Conservation (phyloP, 2,329 filamentous ascomycete species). For the Penicillium sp. region DNA sequence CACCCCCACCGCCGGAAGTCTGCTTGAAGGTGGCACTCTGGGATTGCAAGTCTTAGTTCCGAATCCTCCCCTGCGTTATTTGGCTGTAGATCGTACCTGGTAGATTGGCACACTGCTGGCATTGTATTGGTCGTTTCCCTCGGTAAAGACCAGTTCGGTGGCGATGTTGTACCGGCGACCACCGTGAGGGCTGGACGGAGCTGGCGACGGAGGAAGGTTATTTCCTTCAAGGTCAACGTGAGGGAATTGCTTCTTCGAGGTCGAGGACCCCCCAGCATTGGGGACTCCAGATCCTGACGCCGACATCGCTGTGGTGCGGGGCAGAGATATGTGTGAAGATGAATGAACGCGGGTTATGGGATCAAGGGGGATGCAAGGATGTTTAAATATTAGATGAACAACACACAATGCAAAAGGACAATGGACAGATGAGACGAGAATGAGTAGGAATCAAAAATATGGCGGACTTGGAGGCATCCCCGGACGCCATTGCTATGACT, state of each 20-base stretch:
- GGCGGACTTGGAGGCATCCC: constrained; percentile 5
- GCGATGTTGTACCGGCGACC: constrained; percentile 89
- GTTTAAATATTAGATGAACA: background rate
- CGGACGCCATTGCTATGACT: constrained; percentile 18
- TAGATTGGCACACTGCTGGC: constrained; percentile 96
- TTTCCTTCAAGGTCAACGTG: constrained; percentile 78
- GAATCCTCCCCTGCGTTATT: background rate
- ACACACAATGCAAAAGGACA: background rate
- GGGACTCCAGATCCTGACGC: constrained; percentile 32
- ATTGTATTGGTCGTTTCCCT: constrained; percentile 95
- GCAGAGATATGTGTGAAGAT: constrained; percentile 10
- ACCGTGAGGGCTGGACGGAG: constrained; percentile 83
- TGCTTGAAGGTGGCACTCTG: constrained; percentile 97
- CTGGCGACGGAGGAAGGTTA: constrained; percentile 83
- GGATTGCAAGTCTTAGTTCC: background rate
- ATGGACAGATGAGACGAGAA: constrained; percentile 10
- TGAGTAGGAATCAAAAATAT: constrained; percentile 9
- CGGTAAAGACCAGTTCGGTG: constrained; percentile 94
- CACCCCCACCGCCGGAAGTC: constrained; percentile 71
- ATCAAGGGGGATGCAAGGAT: background rate
- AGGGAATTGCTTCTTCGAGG: constrained; percentile 52
- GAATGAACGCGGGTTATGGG: background rate
- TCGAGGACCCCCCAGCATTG: constrained; percentile 24
- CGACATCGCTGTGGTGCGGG: constrained; percentile 41
- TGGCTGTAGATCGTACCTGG: constrained; percentile 55